A percentile compares a stretch with the other conserved stretches of the same genome.
Conservation (phyloP, 192 early-diverging fungal species). For the Haplosporangium gracile region DNA sequence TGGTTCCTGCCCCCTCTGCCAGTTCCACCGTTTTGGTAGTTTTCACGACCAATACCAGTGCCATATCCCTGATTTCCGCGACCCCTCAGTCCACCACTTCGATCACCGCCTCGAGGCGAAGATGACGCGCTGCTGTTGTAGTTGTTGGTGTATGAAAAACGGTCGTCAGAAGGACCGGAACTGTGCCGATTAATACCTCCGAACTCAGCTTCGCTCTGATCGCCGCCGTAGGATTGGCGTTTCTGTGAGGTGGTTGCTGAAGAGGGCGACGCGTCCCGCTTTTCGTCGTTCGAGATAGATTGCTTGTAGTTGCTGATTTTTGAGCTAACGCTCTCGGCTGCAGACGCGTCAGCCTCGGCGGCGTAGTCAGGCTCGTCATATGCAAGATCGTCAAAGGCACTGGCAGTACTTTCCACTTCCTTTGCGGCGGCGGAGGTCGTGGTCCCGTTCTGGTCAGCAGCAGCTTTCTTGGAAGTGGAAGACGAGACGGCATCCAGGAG, state of each 20-base stretch:
- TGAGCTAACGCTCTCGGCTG: too few relatives aligned
- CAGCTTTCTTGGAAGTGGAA: neutral
- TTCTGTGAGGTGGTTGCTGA: neutral
- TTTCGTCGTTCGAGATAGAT: neutral
- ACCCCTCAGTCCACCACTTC: slow-evolving; percentile 17
- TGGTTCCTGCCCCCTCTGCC: slow-evolving; percentile 28
- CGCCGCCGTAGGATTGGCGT: neutral
- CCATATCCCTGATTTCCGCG: slow-evolving; percentile 12
- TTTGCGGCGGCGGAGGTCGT: neutral
- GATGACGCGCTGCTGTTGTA: neutral
- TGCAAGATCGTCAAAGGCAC: neutral
- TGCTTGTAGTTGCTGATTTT: neutral
- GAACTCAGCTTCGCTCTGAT: neutral
- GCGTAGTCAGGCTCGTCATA: neutral
- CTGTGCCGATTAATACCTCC: neutral
- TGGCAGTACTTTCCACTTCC: neutral
- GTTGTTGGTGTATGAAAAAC: neutral
- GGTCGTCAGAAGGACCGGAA: neutral
- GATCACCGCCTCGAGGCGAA: slow-evolving; percentile 12
- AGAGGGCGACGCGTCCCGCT: neutral
- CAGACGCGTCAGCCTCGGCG: neutral
- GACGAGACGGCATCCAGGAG: neutral
- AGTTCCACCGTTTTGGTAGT: slow-evolving; percentile 13
- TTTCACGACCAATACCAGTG: slow-evolving; percentile 16
- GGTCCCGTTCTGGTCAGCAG: neutral